These are phyloP conservation scores for Ramularia endophylla DNA, from an alignment of 2,329 filamentous ascomycete genomes.

Conservation along the genomic window DNA sequence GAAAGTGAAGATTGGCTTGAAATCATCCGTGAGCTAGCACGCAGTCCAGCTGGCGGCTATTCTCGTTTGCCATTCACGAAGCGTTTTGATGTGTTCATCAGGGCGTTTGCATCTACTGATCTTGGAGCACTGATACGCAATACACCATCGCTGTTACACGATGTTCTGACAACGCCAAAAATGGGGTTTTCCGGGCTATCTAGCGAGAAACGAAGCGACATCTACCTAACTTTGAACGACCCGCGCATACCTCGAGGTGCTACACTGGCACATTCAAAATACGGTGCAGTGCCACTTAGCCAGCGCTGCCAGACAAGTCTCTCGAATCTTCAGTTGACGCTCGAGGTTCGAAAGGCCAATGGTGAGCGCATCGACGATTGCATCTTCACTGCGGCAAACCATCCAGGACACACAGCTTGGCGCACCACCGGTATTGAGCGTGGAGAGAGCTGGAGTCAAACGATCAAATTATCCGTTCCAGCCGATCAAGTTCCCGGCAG, in stretches of 20 bases:
- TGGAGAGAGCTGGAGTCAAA: slow-evolving; percentile 82
- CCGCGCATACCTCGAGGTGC: slow-evolving; percentile 67
- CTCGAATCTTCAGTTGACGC: slow-evolving; percentile 74
- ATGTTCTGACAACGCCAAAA: slow-evolving; percentile 73
- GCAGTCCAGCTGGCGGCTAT: slow-evolving; percentile 67
- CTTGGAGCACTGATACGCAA: slow-evolving; percentile 75
- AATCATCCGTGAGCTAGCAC: slow-evolving; percentile 65
- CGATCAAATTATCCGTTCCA: slow-evolving; percentile 71
- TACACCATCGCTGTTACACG: slow-evolving; percentile 80
- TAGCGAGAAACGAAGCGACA: slow-evolving; percentile 82
- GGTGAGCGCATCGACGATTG: slow-evolving; percentile 83
- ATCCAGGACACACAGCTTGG: slow-evolving; percentile 74
- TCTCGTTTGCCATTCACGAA: slow-evolving; percentile 49
- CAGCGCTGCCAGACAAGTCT: slow-evolving; percentile 52
- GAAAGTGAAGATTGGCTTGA: slow-evolving; percentile 64
- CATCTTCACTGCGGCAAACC: slow-evolving; percentile 81
- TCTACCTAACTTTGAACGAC: slow-evolving; percentile 81
- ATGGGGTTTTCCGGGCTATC: slow-evolving; percentile 93
- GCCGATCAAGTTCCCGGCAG: slow-evolving; percentile 73
- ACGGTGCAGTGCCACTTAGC: slow-evolving; percentile 70
- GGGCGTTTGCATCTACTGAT: slow-evolving; percentile 70
- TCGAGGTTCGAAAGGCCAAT: slow-evolving; percentile 75
- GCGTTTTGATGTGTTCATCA: slow-evolving; percentile 71
- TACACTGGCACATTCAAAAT: slow-evolving; percentile 62
- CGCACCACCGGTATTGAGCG: slow-evolving; percentile 74